Evolutionary conservation across 2,329 filamentous ascomycete species (phyloP), one percentile per base, ranked within the genome.

Genomic region (Diaporthe capsici): DNA sequence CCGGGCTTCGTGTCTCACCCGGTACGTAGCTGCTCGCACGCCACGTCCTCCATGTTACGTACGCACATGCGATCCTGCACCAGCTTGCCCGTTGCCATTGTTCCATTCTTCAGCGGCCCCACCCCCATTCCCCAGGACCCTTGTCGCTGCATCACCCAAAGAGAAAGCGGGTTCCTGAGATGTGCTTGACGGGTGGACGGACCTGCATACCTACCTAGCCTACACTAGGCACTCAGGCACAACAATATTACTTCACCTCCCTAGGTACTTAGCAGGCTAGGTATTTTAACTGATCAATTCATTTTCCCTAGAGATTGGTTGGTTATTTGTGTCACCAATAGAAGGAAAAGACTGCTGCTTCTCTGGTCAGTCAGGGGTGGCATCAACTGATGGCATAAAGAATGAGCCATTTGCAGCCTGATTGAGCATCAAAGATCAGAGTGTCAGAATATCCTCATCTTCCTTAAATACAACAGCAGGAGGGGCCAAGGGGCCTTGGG

Each of bases 371-470:
- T 20, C 25, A 47, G 42, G 9, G 15, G 4, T 65, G 5, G 5
- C n/a, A 47, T 65, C 42, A 65, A n/a, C 5, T 15, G 13, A 28
- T 42, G 12, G 12, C 37, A 60, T 42, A 25, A 22, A 17, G 37
- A 12, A 31, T 3, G 17, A 51, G 39, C 42, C 8, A 28, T 13
- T 57, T 57, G 22, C 51, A 25, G 57, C 47, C 31, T 51, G 20
- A 42, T 13, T 25, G 28, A 15, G 25, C 20, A 42, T 25, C 44
- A n/a, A 25, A 55, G 28, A 34, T 28, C 28, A 28, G 28, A 31
- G n/a, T 57, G 25, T 72, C 71, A 76, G 71, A 71, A 71, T 71
- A 74, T 74, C 71, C 34, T 74, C 75, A 76, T 76, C 71, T 76
- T 51, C 47, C 49, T 37, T 53, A 74, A 42, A 76, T 76, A 65